These are phyloP conservation scores for Hygrophila difformis DNA, from an alignment of 257 asterid species.

Conservation along the genomic window DNA sequence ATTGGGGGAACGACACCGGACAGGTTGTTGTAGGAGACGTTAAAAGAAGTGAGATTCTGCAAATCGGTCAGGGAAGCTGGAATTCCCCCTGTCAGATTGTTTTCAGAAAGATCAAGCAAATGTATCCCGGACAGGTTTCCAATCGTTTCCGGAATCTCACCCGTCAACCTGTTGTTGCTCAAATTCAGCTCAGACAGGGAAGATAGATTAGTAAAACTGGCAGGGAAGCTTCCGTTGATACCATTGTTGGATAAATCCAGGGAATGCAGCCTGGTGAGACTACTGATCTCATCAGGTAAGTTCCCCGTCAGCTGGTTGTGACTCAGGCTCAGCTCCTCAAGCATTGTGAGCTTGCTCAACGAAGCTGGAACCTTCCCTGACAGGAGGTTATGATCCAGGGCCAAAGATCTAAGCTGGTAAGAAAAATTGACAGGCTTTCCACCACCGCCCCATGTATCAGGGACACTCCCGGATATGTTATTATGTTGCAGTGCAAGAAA, in stretches of 20 bases:
- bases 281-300: constrained; percentile 38
- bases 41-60: constrained; percentile 40
- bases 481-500: constrained; percentile 76
- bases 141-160: constrained; percentile 44
- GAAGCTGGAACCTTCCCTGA: constrained; percentile 60
- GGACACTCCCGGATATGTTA: constrained; percentile 61
- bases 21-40: constrained; percentile 72
- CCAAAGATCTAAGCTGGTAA: constrained; percentile 35
- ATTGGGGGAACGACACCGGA: constrained; percentile 60
- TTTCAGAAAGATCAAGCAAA: constrained; percentile 54
- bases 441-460: constrained; percentile 44
- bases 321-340: constrained; percentile 40
- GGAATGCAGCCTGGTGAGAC: constrained; percentile 24
- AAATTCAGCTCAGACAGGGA: constrained; percentile 40
- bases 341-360: constrained; percentile 33
- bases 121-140: constrained; percentile 43
- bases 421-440: constrained; percentile 12
- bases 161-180: constrained; percentile 40
- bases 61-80: constrained; percentile 42
- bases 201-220: constrained; percentile 28
- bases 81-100: constrained; percentile 64
- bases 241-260: constrained; percentile 47
- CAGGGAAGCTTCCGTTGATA: constrained; percentile 39
- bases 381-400: constrained; percentile 48
- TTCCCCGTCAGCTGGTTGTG: constrained; percentile 40